phyloP scores from a whole-genome alignment of 306 rosid species.

The Cucurbita pepo region DNA sequence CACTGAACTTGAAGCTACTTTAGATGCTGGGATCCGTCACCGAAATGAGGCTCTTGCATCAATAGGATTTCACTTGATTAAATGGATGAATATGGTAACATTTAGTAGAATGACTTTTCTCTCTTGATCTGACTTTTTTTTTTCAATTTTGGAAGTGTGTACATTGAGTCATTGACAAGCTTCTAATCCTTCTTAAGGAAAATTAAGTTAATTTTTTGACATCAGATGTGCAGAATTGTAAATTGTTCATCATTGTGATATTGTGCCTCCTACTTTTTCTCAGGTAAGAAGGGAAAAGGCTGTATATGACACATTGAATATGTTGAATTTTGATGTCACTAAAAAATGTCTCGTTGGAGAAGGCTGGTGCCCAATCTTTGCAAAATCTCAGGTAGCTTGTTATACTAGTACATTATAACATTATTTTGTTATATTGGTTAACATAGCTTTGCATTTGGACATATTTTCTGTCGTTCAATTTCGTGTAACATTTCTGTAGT shows the following conservation, averaged over 20 bases:
- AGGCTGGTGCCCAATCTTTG: conserved; percentile 96
- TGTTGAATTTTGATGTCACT: conserved; percentile 94
- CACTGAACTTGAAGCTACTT: conserved; percentile 72
- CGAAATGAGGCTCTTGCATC: conserved; percentile 83
- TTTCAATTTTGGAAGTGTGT: not conserved
- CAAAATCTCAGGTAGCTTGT: conserved; percentile 54
- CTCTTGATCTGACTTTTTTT: not conserved
- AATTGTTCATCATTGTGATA: conserved; percentile 2
- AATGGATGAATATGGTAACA: conserved; percentile 87
- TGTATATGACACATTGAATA: conserved; percentile 82
- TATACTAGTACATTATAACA: too few species aligned
- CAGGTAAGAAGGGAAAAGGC: conserved; percentile 99
- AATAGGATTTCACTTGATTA: conserved; percentile 46
- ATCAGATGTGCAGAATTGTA: not conserved
- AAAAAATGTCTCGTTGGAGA: conserved; percentile 98
- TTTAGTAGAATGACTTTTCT: not conserved
- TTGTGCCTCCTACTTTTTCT: conserved; percentile 23
- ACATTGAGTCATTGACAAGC: not conserved
- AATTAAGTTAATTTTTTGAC: not conserved
- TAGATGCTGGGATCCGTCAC: conserved; percentile 84
- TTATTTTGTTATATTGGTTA: not conserved
- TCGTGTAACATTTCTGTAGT: not conserved
- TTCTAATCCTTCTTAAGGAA: not conserved
- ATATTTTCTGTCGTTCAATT: not conserved
- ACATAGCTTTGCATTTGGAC: not conserved